These are phyloP conservation scores for Starmerella apicola DNA, from an alignment of 805 yeast genomes.

Conservation along the genomic window DNA sequence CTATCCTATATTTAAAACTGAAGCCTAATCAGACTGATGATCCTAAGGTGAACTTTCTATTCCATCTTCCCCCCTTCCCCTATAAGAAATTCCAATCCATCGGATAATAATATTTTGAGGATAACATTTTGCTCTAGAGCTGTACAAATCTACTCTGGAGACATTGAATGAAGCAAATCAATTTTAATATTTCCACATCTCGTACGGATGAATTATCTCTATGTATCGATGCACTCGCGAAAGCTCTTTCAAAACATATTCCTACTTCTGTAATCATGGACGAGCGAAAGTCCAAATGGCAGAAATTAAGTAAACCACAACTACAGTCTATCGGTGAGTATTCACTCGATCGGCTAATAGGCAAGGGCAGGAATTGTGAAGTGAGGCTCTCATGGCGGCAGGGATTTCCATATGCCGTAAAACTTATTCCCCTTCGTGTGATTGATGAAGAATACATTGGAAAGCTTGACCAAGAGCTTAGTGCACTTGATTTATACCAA, in stretches of 20 bases:
- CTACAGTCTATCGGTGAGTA: slow-evolving; percentile 53
- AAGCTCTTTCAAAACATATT: background rate
- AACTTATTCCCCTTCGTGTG: slow-evolving; percentile 72
- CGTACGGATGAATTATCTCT: too few species aligned
- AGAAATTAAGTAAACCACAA: background rate
- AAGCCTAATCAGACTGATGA: too few species aligned
- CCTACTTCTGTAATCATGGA: background rate
- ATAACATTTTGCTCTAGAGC: too few species aligned
- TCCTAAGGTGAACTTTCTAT: too few species aligned
- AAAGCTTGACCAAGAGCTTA: slow-evolving; percentile 64
- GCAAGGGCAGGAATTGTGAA: slow-evolving; percentile 96
- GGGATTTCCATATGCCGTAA: slow-evolving; percentile 64
- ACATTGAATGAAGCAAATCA: too few species aligned
- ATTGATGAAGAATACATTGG: slow-evolving; percentile 54
- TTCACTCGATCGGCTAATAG: slow-evolving; percentile 78
- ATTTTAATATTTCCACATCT: too few species aligned
- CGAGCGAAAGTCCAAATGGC: background rate
- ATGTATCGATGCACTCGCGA: too few species aligned
- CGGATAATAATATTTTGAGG: too few species aligned
- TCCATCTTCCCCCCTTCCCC: too few species aligned
- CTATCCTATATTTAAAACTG: too few species aligned
- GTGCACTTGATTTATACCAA: slow-evolving; percentile 57
- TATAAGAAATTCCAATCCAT: too few species aligned
- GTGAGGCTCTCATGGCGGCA: slow-evolving; percentile 85
- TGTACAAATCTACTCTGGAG: too few species aligned